Conservation (phyloP, 1,284 basidiomycete genomes). For the Stygiomarasmius scandens region DNA sequence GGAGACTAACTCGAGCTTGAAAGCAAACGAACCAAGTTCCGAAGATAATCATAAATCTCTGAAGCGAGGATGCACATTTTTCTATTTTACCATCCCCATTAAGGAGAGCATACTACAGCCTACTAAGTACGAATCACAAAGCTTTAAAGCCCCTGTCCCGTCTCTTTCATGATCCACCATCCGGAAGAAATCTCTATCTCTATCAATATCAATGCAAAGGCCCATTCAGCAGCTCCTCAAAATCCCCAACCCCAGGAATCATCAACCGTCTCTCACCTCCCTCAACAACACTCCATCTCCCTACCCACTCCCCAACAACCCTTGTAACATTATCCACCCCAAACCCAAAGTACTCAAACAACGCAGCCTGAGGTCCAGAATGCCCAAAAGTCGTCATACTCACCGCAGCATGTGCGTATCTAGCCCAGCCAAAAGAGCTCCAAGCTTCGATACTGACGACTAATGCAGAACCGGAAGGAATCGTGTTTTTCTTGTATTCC, state of each 20-base stretch:
- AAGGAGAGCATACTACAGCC: no score
- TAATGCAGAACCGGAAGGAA: slow-evolving; percentile 43
- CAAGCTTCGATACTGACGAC: slow-evolving; percentile 19
- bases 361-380: slow-evolving; percentile 16
- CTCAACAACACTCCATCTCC: slow-evolving; percentile 5
- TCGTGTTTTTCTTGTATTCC: slow-evolving; percentile 66
- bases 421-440: slow-evolving; percentile 19
- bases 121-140: no score
- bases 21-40: no score
- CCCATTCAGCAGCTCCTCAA: slow-evolving; percentile 20
- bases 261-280: slow-evolving; percentile 11
- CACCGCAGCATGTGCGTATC: slow-evolving; percentile 20
- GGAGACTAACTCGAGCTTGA: no score
- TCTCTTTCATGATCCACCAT: no score
- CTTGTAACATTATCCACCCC: slow-evolving; percentile 18
- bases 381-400: slow-evolving; percentile 20
- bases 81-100: no score
- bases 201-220: neutral
- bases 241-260: slow-evolving; percentile 21
- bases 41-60: no score
- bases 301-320: slow-evolving; percentile 15
- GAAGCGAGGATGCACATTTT: no score
- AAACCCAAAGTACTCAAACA: slow-evolving; percentile 22
- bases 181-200: no score
- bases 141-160: no score